Base-by-base conservation (phyloP, 345 rosid genomes). In the Balakata baccata region DNA sequence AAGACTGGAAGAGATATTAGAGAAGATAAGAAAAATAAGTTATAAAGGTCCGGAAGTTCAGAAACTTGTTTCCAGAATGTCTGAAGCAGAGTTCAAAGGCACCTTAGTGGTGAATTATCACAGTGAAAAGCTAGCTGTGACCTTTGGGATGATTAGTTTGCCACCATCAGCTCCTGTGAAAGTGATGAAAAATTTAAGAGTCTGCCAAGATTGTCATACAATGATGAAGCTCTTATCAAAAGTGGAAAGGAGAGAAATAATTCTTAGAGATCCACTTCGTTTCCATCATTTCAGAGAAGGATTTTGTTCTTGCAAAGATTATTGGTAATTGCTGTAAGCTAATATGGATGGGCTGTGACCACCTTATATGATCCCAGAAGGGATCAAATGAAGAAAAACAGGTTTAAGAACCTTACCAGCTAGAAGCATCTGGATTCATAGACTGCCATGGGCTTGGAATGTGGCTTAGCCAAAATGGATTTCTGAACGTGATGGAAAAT, bases 21-120 rank as follows among this genome's bases (percentile, higher is more conserved):
- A 46, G 78, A 81, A 81, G 70, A 83, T 72, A 64, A 76, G 71
- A 52, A 64, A 50, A 64, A 41, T 77, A 58, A 74, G 76, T 70
- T 54, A 66, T 72, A 41, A 23, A 49, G 71, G 75, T 68, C 25
- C 70, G 17, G 77, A 75, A 56, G 51, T 64, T 62, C 43, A 70
- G n/a, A 79, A 75, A 51, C 54, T 63, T 53, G 47, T 61, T 76
- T 29, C 52, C 7, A 52, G 64, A 51, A 0, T 54, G 10, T 52
- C 59, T 43, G 69, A 66, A 65, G 11, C 45, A 61, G 69, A 50
- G 56, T 51, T 59, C 60, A 56, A n/a, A 63, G 62, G 60, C 11
- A 62, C 41, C 38, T 65, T 64, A 3, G 34, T 38, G 53, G 50
- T 68, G 63, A 73, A 73, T 49, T 11, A 67, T 66, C 58, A 51